Evolutionary conservation across 2,329 filamentous ascomycete species (phyloP), one percentile per base, ranked within the genome.

Genomic region (Alternaria consortialis): DNA sequence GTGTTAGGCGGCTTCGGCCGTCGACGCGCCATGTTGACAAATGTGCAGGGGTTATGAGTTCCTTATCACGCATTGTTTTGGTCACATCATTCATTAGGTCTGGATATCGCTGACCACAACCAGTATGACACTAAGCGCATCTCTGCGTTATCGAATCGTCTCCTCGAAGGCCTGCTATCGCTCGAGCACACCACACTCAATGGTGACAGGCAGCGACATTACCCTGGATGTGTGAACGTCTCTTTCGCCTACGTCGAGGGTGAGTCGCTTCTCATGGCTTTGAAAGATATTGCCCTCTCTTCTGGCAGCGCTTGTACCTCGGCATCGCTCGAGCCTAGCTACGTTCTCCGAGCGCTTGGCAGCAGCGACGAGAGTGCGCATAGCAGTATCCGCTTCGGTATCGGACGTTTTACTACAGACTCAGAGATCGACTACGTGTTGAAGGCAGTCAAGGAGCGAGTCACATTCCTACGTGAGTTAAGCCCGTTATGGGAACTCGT

Each of bases 171-270:
- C 2, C 89, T 99, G 3, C 84, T 99, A 20, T 81, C 92, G 6
- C 87, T 99, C 83, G 95, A 98, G 78, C 95, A 99, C 81, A 97
- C 95, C 2, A 87, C 86, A 8, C 89, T 97, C 71, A 99, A 99
- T 74, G 95, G 95, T 52, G 93, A 95, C 70, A 85, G 89, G 2
- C 81, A 90, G 5, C 86, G 88, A 53, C 96, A 96, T 80, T 99
- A 99, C 78, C 93, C 95, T 2, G 95, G 95, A 65, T 99, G 95
- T 72, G 94, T 99, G 63, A 99, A 99, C 79, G 91, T 99, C 11
- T 99, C 95, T 0, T 99, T 99, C 76, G 94, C 95, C 34, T 99
- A 99, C 74, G 93, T 99, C 5, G 95, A 99, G 81, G 95, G 95
- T 69, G 95, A 99, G 81, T 98, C 95, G 2, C 89, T 99, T 1